Base-by-base conservation (phyloP, 495 filamentous ascomycete genomes). In the Daldinia vernicosa region DNA sequence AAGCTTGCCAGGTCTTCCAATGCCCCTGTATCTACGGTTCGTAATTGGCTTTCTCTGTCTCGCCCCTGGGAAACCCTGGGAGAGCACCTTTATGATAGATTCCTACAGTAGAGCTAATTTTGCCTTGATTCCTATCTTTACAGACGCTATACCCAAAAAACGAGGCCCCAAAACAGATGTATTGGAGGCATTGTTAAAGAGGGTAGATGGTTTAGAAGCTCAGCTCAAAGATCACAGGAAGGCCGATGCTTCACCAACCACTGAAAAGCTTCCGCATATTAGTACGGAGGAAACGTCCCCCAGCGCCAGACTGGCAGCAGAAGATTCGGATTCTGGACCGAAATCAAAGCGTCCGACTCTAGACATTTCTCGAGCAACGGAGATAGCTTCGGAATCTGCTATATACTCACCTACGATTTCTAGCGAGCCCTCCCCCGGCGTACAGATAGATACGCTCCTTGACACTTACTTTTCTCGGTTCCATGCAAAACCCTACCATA, bases 101-200 rank as follows among this genome's bases (percentile, higher is more conserved):
- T 39, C 15, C 6, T 5, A 51, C 32, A 39, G 24, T 55, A 62
- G 59, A 30, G 63, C 72, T 78, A 37, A 78, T 65, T 0, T 39
- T 66, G 17, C 32, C 58, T 60, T 47, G 3, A 28, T 62, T 9
- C 12, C 33, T 14, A 14, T 35, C 33, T 56, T 66, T 53, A 64
- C 71, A 95, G 92, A 96, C 81, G 93, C 93, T 24, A 87, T 94
- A 17, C 93, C 93, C 3, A 95, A 95, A 82, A 96, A 96, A 75
- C 83, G 93, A 65, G 93, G 93, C 3, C 93, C 93, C 1, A 96
- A 96, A 77, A 95, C 92, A 19, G 93, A 96, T 75, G 92, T 95
- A 3, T 83, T 96, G 24, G 93, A 96, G 76, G 92, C 92, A 6
- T 80, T 96, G 22, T 72, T 94, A 62, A 96, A 93, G 76, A 84